phyloP scores from a whole-genome alignment of 73 alveolate species.

The Paramecium sexaurelia region DNA sequence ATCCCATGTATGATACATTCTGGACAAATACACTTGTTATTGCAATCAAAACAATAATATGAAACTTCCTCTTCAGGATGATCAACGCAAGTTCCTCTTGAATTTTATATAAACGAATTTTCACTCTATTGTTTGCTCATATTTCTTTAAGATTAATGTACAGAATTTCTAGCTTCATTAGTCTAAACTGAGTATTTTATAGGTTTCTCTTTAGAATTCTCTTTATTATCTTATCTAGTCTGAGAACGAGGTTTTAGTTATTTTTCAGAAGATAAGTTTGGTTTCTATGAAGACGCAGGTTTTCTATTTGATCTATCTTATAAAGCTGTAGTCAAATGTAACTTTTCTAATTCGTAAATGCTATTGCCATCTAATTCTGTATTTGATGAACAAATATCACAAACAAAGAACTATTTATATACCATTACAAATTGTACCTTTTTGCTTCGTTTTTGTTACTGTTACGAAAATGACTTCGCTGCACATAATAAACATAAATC shows the following conservation, averaged over 20 bases:
- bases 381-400: background rate
- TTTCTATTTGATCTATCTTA: constrained; percentile 16
- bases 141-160: constrained; percentile 4
- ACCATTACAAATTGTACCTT: background rate
- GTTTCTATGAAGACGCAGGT: background rate
- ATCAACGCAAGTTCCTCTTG: constrained; percentile 44
- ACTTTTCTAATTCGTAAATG: constrained; percentile 54
- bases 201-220: constrained; percentile 12
- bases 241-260: background rate
- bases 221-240: background rate
- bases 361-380: constrained; percentile 63
- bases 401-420: background rate
- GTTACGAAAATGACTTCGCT: constrained; percentile 42
- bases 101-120: background rate
- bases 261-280: background rate
- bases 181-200: background rate
- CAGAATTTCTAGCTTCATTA: background rate
- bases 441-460: background rate
- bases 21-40: constrained; percentile 60
- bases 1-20: constrained; percentile 68
- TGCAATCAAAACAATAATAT: constrained; percentile 63
- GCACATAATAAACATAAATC: constrained; percentile 67
- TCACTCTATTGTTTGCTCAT: constrained; percentile 33
- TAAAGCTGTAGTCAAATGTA: background rate
- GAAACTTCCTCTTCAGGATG: constrained; percentile 67